Conservation (phyloP, 768 basidiomycete genomes). For the Leccinum subgranulosum region DNA sequence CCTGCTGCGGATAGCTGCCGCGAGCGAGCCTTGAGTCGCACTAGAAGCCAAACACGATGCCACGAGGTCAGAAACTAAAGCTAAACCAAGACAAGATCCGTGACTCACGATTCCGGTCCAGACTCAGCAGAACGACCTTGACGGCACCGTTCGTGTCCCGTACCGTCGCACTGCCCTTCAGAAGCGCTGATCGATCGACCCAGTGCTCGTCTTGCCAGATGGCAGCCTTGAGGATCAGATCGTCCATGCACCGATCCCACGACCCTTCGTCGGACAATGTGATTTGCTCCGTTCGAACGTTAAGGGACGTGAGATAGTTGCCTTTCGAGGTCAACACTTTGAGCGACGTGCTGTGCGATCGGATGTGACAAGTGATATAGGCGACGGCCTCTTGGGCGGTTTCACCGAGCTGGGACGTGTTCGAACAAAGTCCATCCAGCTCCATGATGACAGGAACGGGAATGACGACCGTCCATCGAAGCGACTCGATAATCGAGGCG, state of each 20-base stretch:
- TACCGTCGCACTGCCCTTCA: slow-evolving; percentile 39
- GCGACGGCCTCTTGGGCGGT: slow-evolving; percentile 70
- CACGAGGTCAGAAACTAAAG: slow-evolving; percentile 6
- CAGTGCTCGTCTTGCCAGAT: slow-evolving; percentile 94
- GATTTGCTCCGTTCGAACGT: slow-evolving; percentile 79
- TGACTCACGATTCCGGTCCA: slow-evolving; percentile 86
- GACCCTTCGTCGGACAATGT: slow-evolving; percentile 54
- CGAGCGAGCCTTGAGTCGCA: slow-evolving; percentile 87
- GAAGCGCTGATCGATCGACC: slow-evolving; percentile 75
- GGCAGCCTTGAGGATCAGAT: slow-evolving; percentile 88
- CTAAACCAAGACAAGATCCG: slow-evolving; percentile 12
- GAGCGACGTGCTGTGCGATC: slow-evolving; percentile 69
- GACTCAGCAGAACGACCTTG: slow-evolving; percentile 85
- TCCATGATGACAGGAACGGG: slow-evolving; percentile 97
- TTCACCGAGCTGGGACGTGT: slow-evolving; percentile 63
- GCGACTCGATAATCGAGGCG: slow-evolving; percentile 70
- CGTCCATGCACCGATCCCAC: slow-evolving; percentile 85
- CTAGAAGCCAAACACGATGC: slow-evolving; percentile 36
- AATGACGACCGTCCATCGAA: slow-evolving; percentile 83
- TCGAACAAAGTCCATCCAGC: slow-evolving; percentile 82
- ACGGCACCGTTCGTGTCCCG: slow-evolving; percentile 47
- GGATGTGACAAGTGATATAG: slow-evolving; percentile 75
- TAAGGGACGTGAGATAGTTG: slow-evolving; percentile 85
- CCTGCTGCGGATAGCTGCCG: slow-evolving; percentile 81
- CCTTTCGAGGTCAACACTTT: slow-evolving; percentile 96